Conservation (phyloP, 306 rosid genomes). For the Leucaena leucocephala region DNA sequence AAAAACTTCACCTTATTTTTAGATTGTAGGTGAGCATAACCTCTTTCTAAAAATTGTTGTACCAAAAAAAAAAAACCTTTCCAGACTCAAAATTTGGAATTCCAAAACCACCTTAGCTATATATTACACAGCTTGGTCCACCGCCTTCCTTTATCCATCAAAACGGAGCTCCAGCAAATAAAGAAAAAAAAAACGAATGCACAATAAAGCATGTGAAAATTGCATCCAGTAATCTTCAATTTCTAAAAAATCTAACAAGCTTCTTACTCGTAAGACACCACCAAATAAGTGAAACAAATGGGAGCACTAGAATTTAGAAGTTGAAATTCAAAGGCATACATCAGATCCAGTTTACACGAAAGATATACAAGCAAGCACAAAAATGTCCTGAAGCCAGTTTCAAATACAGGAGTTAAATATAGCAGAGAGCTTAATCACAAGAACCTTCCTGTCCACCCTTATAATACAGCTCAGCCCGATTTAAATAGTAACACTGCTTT, state of each 20-base stretch:
- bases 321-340: slow-evolving; percentile 41
- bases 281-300: background rate
- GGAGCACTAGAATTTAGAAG: slow-evolving; percentile 30
- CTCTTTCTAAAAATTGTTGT: no score
- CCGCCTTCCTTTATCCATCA: no score
- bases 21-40: no score
- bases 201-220: background rate
- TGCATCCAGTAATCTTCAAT: background rate
- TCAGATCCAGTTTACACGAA: slow-evolving; percentile 47
- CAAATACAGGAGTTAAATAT: slow-evolving; percentile 62
- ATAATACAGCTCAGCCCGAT: slow-evolving; percentile 64
- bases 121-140: no score
- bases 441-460: slow-evolving; percentile 34
- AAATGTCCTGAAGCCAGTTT: slow-evolving; percentile 55
- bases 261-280: background rate
- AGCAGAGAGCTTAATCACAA: slow-evolving; percentile 52
- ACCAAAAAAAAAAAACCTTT: no score
- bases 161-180: no score
- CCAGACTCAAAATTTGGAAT: background rate
- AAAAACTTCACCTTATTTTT: no score
- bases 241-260: background rate
- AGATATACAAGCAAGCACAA: slow-evolving; percentile 62
- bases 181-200: no score
- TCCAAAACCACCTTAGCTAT: no score
- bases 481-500: slow-evolving; percentile 92